Conservation (phyloP, 169 alveolate species). For the Perkinsus chesapeaki region DNA sequence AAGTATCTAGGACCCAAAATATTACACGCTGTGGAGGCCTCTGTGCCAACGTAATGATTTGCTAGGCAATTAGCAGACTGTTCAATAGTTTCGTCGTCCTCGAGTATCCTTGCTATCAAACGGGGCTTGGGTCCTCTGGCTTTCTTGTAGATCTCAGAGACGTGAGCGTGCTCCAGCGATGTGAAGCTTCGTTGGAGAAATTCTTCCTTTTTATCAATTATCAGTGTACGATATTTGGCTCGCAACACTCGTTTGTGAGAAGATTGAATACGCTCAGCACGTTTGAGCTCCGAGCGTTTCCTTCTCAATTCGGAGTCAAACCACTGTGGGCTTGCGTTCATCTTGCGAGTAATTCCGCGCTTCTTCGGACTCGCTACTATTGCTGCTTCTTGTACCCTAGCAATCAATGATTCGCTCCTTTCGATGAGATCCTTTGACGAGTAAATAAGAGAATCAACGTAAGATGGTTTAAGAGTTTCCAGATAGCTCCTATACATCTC, state of each 20-base stretch:
- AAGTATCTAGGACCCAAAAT: not conserved
- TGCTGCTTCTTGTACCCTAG: not conserved
- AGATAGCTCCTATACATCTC: not conserved
- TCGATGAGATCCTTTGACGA: not conserved
- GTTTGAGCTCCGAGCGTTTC: not conserved
- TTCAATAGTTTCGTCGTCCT: not conserved
- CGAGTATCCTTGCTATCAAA: not conserved
- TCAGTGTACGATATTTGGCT: not conserved
- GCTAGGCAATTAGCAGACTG: not conserved
- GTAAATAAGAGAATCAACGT: not conserved
- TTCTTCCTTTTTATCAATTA: not conserved
- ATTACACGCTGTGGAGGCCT: not conserved
- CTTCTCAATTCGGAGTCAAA: not conserved
- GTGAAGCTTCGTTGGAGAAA: not conserved
- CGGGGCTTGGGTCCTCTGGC: not conserved
- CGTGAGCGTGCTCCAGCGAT: not conserved
- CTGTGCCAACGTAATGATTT: not conserved
- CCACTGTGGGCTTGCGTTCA: not conserved
- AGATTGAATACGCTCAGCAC: not conserved
- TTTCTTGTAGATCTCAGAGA: not conserved
- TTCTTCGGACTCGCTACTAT: not conserved
- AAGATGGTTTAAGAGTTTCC: not conserved
- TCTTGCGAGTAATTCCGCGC: not conserved
- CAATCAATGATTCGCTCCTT: not conserved
- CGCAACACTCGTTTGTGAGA: not conserved